A percentile compares a stretch with the other conserved stretches of the same genome.
Conservation (phyloP, 148 eudicot species). For the Silene uniflora region DNA sequence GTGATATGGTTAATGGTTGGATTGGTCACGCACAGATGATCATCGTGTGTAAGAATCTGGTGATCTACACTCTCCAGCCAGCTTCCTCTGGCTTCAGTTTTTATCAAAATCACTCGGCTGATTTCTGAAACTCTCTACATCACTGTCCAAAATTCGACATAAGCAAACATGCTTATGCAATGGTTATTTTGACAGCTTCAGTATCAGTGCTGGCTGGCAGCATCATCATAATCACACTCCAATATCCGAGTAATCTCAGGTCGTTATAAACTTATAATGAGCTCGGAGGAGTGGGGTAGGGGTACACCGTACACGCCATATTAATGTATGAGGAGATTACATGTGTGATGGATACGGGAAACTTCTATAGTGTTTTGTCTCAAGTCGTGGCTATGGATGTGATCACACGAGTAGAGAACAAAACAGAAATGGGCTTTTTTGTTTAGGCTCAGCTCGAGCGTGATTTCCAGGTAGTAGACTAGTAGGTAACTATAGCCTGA, state of each 20-base stretch:
- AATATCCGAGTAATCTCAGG: background rate
- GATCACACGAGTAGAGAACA: background rate
- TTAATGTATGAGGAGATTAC: no score
- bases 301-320: background rate
- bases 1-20: no score
- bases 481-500: constrained; percentile 4
- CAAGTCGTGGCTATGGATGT: background rate
- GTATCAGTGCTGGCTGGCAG: background rate
- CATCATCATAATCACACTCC: background rate
- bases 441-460: no score
- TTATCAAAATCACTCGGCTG: no score
- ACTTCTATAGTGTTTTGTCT: background rate
- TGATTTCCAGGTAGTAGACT: no score
- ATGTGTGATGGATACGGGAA: background rate
- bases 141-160: background rate
- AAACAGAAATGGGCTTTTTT: background rate
- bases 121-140: background rate
- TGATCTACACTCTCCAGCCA: no score
- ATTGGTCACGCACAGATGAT: no score
- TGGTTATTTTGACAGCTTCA: background rate
- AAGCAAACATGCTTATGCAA: background rate
- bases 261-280: background rate
- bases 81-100: no score
- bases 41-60: no score
- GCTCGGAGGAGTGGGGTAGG: background rate